Evolutionary conservation across 257 asterid genomes (phyloP), one percentile per base, ranked within the genome.

Genomic region (Solanum dulcamara): DNA sequence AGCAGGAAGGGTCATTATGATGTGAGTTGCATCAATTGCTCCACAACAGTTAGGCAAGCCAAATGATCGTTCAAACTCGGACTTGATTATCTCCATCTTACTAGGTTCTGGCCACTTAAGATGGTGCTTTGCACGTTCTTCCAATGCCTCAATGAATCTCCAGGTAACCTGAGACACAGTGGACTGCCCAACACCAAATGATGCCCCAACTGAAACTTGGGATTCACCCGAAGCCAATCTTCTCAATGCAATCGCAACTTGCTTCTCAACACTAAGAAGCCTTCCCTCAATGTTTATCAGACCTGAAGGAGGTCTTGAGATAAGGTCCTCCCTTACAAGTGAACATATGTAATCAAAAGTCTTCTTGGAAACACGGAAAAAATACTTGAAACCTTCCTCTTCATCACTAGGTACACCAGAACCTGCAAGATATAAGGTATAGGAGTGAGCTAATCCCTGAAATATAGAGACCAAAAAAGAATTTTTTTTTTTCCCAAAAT

Each of bases 91-190:
- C 44, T 91, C 92, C 88, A 92, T 90, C 81, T 85, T 89, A 83
- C 35, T 84, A 2, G 91, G 83, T 57, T 89, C 94, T 3, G 98
- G 99, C 99, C 99, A 97, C 48, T 57, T 90, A 82, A 97, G 98
- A 84, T 97, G 99, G 91, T 97, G 98, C 84, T 90, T 91, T 1
- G 94, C 97, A 9, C 98, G 98, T 81, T 94, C 99, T 88, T 97
- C 99, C 89, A 94, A 88, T 8, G 98, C 98, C 87, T 95, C 98
- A 4, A 97, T 93, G 77, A 97, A 97, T 72, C 99, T 89, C 98
- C 98, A 97, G 2, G 99, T 97, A 72, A 97, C 97, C 86, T 97
- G 99, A 48, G 99, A 97, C 71, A 95, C 99, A 0, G 99, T 97
- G 14, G 99, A 97, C 86, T 97, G 98, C 79, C 98, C 98, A 10